Percentiles rank a stretch among this genome's conserved stretches.
These are phyloP conservation scores for Pseudisothecium myosuroides DNA, from an alignment of 225 moss, liverwort and hornwort genomes.

Conservation along the genomic window DNA sequence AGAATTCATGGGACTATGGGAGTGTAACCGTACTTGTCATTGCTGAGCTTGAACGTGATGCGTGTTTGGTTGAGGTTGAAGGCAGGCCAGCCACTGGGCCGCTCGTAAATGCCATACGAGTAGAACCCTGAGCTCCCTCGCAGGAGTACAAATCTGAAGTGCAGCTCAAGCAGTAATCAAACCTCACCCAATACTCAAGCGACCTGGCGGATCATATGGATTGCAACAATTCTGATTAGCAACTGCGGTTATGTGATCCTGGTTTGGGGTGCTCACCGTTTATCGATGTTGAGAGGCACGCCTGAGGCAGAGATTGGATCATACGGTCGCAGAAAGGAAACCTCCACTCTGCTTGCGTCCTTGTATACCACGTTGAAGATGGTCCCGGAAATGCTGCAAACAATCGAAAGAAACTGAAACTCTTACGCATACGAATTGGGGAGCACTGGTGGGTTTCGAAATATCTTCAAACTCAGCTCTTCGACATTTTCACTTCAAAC, in stretches of 20 bases:
- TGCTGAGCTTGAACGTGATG: constrained; percentile 78
- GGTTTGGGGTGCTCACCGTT: constrained; percentile 25
- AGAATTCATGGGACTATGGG: neutral
- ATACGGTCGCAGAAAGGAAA: constrained; percentile 61
- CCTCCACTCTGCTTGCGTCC: constrained; percentile 58
- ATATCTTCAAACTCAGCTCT: neutral
- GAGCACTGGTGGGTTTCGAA: neutral
- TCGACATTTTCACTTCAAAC: neutral
- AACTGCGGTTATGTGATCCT: neutral
- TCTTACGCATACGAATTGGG: neutral
- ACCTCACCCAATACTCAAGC: neutral
- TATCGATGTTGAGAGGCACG: constrained; percentile 87
- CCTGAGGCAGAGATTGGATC: constrained; percentile 28
- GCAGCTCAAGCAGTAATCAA: neutral
- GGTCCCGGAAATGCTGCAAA: constrained; percentile 51
- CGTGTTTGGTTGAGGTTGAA: constrained; percentile 88
- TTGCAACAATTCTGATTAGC: neutral
- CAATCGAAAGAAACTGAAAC: neutral
- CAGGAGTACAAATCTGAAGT: constrained; percentile 58
- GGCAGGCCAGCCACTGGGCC: constrained; percentile 57
- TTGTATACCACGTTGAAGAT: constrained; percentile 44
- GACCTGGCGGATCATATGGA: neutral
- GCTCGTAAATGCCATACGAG: constrained; percentile 66
- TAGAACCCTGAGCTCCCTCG: constrained; percentile 73
- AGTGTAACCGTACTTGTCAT: constrained; percentile 46